These are phyloP conservation scores for Aristolochia fimbriata DNA, from an alignment of 164 flowering plant species.

Conservation along the genomic window DNA sequence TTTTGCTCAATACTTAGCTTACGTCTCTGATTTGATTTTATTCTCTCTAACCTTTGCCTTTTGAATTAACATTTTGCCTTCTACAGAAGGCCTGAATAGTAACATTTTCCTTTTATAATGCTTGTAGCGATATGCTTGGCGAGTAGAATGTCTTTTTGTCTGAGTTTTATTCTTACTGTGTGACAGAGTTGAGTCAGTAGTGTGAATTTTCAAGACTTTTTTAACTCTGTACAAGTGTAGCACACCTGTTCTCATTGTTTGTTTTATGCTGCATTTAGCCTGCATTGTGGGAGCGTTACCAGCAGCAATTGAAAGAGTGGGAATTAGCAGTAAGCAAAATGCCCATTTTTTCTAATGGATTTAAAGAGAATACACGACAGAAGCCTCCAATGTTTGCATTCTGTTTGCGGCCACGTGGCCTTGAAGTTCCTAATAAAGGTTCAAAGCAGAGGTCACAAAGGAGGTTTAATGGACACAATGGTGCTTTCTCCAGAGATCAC, in stretches of 20 bases:
- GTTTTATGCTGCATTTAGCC: conserved; percentile 49
- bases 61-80: no score
- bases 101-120: no score
- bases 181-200: neutral
- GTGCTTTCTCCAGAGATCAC: conserved; percentile 36
- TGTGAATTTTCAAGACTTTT: neutral
- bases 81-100: no score
- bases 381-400: conserved; percentile 96
- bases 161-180: neutral
- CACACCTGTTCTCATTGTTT: neutral
- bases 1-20: no score
- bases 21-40: no score
- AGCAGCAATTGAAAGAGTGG: conserved; percentile 71
- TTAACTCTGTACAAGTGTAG: neutral
- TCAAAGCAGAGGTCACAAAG: conserved; percentile 81
- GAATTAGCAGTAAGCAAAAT: conserved; percentile 35
- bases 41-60: no score
- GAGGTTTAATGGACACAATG: conserved; percentile 41
- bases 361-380: conserved; percentile 36
- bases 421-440: conserved; percentile 74
- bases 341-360: conserved; percentile 31
- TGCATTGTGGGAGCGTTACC: conserved; percentile 88
- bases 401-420: conserved; percentile 92
- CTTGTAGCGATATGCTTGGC: no score
- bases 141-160: no score